phyloP scores from a whole-genome alignment of 495 filamentous ascomycete species.

The Podospora tetraspora region DNA sequence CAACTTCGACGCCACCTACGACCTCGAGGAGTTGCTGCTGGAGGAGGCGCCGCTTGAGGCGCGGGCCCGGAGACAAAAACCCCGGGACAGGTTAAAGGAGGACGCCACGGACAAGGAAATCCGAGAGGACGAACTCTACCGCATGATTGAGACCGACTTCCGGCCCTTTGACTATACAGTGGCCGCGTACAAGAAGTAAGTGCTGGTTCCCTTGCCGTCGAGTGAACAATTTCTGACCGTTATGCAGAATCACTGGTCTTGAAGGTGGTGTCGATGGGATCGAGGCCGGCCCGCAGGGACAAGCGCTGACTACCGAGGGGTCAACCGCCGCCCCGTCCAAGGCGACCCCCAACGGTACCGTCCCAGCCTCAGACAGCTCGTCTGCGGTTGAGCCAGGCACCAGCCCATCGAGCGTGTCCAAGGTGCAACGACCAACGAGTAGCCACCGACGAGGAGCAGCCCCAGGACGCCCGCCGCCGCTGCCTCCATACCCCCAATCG shows the following conservation, averaged over 20 bases:
- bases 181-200: conserved; percentile 60
- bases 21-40: conserved; percentile 86
- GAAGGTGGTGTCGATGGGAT: neutral
- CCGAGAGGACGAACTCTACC: conserved; percentile 87
- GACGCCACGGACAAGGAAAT: conserved; percentile 96
- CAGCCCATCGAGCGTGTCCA: conserved; percentile 20
- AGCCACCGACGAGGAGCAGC: conserved; percentile 22
- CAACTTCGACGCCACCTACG: conserved; percentile 98
- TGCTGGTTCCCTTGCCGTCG: conserved; percentile 4
- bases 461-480: conserved; percentile 33
- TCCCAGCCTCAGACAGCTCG: conserved; percentile 17
- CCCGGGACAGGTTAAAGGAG: conserved; percentile 80
- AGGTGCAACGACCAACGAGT: conserved; percentile 25
- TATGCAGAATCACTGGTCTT: conserved; percentile 4
- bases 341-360: conserved; percentile 23
- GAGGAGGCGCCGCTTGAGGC: conserved; percentile 96
- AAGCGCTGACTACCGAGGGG: conserved; percentile 43
- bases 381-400: conserved; percentile 17
- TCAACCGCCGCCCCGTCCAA: conserved; percentile 26
- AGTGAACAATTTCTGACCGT: conserved; percentile 7
- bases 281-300: conserved; percentile 23
- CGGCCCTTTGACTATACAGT: conserved; percentile 92
- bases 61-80: conserved; percentile 85
- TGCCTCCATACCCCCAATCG: conserved; percentile 46
- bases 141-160: conserved; percentile 90